phyloP scores from a whole-genome alignment of 139 green algal species.

The Eudorina sp. region DNA sequence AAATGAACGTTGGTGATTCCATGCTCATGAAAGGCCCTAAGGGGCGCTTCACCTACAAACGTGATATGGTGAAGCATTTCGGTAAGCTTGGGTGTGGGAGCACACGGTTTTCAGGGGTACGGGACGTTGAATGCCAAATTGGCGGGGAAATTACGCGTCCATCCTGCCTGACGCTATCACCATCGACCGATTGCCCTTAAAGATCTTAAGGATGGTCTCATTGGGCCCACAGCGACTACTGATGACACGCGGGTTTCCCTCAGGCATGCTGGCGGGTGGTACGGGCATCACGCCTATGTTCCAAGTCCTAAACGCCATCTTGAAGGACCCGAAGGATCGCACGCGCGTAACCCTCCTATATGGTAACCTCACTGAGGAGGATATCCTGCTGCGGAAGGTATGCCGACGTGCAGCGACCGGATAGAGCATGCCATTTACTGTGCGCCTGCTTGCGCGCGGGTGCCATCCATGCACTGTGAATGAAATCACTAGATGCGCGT shows the following conservation, averaged over 20 bases:
- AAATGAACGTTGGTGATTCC: conserved; percentile 81
- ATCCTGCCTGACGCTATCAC: no score
- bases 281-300: conserved; percentile 97
- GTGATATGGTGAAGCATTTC: conserved; percentile 79
- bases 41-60: conserved; percentile 81
- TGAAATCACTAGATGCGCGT: no score
- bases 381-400: conserved; percentile 90
- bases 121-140: not conserved
- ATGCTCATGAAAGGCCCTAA: conserved; percentile 94
- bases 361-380: conserved; percentile 89
- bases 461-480: no score
- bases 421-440: no score
- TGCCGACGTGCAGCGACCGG: no score
- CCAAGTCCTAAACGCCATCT: conserved; percentile 79
- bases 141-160: no score
- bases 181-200: no score
- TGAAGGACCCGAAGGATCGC: conserved; percentile 84
- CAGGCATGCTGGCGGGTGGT: conserved; percentile 96
- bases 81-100: conserved; percentile 59
- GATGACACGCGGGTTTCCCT: not conserved
- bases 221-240: not conserved
- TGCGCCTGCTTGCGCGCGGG: no score
- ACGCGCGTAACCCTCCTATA: conserved; percentile 88
- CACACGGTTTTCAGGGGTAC: not conserved
- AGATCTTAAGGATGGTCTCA: no score